phyloP scores from a whole-genome alignment of 2,329 filamentous ascomycete genomes.

The Stachybotrys echinatus region DNA sequence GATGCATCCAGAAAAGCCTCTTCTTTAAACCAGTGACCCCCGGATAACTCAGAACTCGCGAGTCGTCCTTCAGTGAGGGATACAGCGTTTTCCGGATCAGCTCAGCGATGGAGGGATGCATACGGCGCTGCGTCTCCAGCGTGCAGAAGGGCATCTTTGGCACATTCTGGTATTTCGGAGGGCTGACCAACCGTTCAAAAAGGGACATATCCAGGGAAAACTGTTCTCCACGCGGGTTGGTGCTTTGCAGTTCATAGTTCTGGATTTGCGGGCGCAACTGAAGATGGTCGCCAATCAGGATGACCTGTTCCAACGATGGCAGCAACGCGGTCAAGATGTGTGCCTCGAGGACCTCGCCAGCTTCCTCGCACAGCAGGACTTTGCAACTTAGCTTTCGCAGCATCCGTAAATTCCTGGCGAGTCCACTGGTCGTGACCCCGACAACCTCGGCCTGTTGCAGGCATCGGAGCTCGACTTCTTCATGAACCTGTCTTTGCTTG shows the following conservation, averaged over 20 bases:
- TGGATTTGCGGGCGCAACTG: slow-evolving; percentile 56
- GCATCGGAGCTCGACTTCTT: slow-evolving; percentile 29
- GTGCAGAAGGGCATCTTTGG: slow-evolving; percentile 6
- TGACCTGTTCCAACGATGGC: slow-evolving; percentile 54
- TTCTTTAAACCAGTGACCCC: slow-evolving; percentile 47
- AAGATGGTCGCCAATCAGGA: slow-evolving; percentile 59
- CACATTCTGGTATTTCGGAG: slow-evolving; percentile 3
- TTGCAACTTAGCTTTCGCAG: slow-evolving; percentile 46
- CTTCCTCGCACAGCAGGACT: slow-evolving; percentile 62
- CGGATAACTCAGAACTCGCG: slow-evolving; percentile 30
- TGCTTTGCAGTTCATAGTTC: slow-evolving; percentile 47
- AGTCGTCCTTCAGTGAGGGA: slow-evolving; percentile 45
- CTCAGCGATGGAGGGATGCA: slow-evolving; percentile 57
- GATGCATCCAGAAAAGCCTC: slow-evolving; percentile 59
- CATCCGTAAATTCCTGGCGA: slow-evolving; percentile 45
- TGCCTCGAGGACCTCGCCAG: slow-evolving; percentile 62
- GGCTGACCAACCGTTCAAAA: slow-evolving; percentile 51
- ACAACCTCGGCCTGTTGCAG: slow-evolving; percentile 41
- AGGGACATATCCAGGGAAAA: slow-evolving; percentile 55
- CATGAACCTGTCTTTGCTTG: slow-evolving; percentile 6
- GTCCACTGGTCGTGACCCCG: slow-evolving; percentile 54
- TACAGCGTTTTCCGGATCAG: slow-evolving; percentile 56
- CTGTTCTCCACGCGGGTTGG: slow-evolving; percentile 38
- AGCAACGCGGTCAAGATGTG: slow-evolving; percentile 56
- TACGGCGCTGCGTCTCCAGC: slow-evolving; percentile 58